These are phyloP conservation scores for Scheffersomyces stambukii DNA, from an alignment of 1,139 yeast species.

Conservation along the genomic window DNA sequence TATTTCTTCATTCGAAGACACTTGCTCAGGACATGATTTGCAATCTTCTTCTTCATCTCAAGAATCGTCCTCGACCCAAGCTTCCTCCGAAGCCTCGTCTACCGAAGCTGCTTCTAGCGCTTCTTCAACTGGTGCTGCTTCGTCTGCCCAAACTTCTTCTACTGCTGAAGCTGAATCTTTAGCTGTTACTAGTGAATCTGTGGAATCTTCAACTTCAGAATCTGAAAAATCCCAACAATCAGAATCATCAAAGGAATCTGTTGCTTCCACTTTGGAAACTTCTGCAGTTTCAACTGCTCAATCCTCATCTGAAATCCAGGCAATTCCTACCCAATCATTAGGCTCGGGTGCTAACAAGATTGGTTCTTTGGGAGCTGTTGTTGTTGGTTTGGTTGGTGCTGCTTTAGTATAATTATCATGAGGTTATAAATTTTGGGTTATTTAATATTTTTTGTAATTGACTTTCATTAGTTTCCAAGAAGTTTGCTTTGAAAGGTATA, in stretches of 20 bases:
- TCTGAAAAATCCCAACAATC: too few species aligned
- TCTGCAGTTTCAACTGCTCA: slow-evolving; percentile 5
- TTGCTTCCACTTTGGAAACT: slow-evolving; percentile 4
- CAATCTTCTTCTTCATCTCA: slow-evolving; percentile 17
- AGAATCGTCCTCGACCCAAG: slow-evolving; percentile 19
- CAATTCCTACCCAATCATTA: neutral
- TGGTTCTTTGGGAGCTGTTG: slow-evolving; percentile 33
- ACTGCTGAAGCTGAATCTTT: slow-evolving; percentile 23
- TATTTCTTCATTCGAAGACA: slow-evolving; percentile 46
- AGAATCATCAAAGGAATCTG: too few species aligned
- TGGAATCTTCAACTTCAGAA: slow-evolving; percentile 17
- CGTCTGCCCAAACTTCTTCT: slow-evolving; percentile 19
- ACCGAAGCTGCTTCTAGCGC: slow-evolving; percentile 27
- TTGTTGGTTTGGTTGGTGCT: slow-evolving; percentile 45
- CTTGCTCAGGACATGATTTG: slow-evolving; percentile 43
- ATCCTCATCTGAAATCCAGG: slow-evolving; percentile 9
- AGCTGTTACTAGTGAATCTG: slow-evolving; percentile 24
- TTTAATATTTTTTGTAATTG: too few species aligned
- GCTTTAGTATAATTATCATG: slow-evolving; percentile 41
- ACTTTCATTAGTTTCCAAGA: too few species aligned
- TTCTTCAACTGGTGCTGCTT: slow-evolving; percentile 21
- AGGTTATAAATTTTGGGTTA: too few species aligned
- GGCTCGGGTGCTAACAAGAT: slow-evolving; percentile 7
- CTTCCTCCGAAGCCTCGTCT: slow-evolving; percentile 24
- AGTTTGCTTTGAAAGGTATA: too few species aligned